Evolutionary conservation across 2,329 filamentous ascomycete species (phyloP).

Genomic region (Aulographum hederae): DNA sequence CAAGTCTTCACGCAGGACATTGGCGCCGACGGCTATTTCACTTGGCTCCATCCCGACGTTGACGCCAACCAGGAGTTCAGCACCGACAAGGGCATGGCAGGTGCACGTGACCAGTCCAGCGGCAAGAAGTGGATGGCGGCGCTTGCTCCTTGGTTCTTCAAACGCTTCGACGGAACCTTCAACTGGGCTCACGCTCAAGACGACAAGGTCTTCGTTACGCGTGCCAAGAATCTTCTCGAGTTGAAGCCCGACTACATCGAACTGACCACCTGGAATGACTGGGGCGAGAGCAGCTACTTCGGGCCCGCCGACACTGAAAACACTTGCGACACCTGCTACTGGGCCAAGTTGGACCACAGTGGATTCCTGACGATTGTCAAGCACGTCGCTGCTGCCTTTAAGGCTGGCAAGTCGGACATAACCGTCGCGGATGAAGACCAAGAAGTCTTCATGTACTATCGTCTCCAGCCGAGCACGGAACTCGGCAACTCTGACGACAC

Average conservation of each 20-base stretch:
- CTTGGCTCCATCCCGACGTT: background rate
- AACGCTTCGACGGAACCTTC: slow-evolving; percentile 34
- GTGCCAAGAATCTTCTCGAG: slow-evolving; percentile 8
- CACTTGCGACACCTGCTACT: background rate
- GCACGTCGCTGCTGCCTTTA: background rate
- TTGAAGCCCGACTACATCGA: slow-evolving; percentile 32
- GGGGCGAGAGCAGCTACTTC: slow-evolving; percentile 38
- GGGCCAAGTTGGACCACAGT: background rate
- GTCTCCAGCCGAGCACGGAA: too few relatives aligned
- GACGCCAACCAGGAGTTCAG: background rate
- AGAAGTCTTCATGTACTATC: background rate
- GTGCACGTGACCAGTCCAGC: background rate
- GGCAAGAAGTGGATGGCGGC: background rate
- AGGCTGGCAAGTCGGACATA: background rate
- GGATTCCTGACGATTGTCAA: background rate
- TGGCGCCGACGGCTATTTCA: background rate
- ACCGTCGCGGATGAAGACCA: background rate
- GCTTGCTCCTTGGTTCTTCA: slow-evolving; percentile 28
- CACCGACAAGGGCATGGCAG: background rate
- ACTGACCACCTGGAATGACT: slow-evolving; percentile 42
- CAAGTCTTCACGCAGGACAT: background rate
- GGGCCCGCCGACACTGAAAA: slow-evolving; percentile 19
- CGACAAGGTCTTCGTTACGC: slow-evolving; percentile 40
- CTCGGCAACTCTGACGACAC: too few relatives aligned
- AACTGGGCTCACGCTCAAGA: slow-evolving; percentile 30